These are phyloP conservation scores for Leccinum truebloodii DNA, from an alignment of 768 basidiomycete species.

Conservation along the genomic window DNA sequence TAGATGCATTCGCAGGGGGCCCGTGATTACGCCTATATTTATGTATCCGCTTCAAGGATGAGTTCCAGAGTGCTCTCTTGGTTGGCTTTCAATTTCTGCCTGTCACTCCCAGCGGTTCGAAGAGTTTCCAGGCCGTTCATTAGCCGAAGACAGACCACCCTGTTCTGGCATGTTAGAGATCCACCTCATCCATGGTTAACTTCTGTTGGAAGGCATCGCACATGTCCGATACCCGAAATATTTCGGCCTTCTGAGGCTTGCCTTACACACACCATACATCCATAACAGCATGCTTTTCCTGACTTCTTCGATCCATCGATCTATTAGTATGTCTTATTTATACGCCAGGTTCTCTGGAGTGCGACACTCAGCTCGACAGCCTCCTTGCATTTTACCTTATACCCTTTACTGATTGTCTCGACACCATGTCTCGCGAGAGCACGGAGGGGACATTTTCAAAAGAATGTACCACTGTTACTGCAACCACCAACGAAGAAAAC, in stretches of 20 bases:
- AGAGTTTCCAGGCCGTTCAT: neutral
- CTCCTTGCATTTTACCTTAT: neutral
- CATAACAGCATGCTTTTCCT: conserved; percentile 1
- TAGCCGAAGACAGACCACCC: neutral
- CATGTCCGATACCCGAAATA: neutral
- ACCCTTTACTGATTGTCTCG: neutral
- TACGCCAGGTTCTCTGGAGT: conserved; percentile 1
- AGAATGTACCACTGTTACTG: neutral
- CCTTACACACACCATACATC: neutral
- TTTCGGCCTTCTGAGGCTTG: neutral
- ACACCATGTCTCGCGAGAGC: conserved; percentile 15
- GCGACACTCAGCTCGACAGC: neutral
- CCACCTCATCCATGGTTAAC: neutral
- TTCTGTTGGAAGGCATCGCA: conserved; percentile 1
- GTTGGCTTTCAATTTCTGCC: neutral
- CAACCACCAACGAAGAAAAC: conserved; percentile 5
- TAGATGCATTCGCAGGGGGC: neutral
- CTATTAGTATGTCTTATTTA: conserved; percentile 14
- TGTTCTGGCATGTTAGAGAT: neutral
- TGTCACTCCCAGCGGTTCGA: neutral
- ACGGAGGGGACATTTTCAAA: conserved; percentile 2
- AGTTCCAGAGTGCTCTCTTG: neutral
- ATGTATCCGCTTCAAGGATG: neutral
- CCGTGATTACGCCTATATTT: neutral
- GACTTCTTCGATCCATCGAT: conserved; percentile 6